These are phyloP conservation scores for Aspergillus ochraceoroseus DNA, from an alignment of 2,329 filamentous ascomycete species.

Conservation along the genomic window DNA sequence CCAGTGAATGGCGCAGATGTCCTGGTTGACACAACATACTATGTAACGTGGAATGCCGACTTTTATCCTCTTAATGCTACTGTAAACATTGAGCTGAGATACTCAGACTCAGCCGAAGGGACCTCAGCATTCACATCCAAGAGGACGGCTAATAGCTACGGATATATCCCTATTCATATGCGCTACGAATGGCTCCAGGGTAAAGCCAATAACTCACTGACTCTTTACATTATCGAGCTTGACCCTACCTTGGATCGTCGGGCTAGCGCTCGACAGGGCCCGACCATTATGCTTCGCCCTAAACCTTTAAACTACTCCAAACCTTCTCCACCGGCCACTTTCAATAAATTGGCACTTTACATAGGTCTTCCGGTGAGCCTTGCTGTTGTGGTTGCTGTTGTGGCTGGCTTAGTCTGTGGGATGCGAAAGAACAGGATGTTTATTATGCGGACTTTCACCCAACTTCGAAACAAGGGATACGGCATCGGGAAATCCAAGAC, in stretches of 20 bases:
- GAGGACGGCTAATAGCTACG: slow-evolving; percentile 35
- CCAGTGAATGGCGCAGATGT: slow-evolving; percentile 33
- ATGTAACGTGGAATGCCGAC: slow-evolving; percentile 39
- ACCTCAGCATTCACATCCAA: slow-evolving; percentile 38
- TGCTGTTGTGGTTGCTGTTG: slow-evolving; percentile 34
- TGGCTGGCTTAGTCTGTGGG: slow-evolving; percentile 38
- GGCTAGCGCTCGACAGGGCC: slow-evolving; percentile 32
- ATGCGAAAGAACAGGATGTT: slow-evolving; percentile 41
- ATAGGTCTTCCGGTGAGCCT: slow-evolving; percentile 43
- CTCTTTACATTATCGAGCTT: slow-evolving; percentile 35
- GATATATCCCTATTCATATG: slow-evolving; percentile 39
- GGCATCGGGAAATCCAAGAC: slow-evolving; percentile 34
- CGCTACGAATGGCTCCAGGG: slow-evolving; percentile 40
- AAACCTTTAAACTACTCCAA: slow-evolving; percentile 35
- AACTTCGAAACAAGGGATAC: slow-evolving; percentile 36
- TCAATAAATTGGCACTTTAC: slow-evolving; percentile 35
- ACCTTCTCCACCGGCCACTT: slow-evolving; percentile 28
- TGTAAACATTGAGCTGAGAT: slow-evolving; percentile 33
- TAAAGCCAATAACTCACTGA: slow-evolving; percentile 36
- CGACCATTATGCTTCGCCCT: slow-evolving; percentile 34
- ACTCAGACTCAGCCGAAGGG: slow-evolving; percentile 31
- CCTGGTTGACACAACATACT: slow-evolving; percentile 39
- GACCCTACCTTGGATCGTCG: slow-evolving; percentile 25
- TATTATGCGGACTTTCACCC: slow-evolving; percentile 36
- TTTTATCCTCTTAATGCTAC: slow-evolving; percentile 31